Evolutionary conservation across 768 basidiomycete species (phyloP).

Genomic region (Pleurotus platypus): DNA sequence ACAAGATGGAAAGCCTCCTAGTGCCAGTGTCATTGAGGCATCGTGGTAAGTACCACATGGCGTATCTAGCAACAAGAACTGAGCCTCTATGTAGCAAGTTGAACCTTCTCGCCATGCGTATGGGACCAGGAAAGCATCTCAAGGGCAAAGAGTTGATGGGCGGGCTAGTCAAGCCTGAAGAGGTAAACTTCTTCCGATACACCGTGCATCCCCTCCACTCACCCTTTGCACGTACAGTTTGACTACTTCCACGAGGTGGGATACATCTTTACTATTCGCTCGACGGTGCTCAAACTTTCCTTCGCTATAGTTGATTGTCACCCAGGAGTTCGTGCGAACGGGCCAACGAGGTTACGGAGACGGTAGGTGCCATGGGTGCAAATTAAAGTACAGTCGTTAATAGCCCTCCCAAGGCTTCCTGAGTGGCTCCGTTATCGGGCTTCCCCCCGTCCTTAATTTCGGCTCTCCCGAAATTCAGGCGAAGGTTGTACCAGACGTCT

Average conservation of each 20-base stretch:
- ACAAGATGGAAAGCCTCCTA: slow-evolving; percentile 66
- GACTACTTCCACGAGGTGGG: slow-evolving; percentile 85
- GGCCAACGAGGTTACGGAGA: slow-evolving; percentile 81
- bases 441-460: slow-evolving; percentile 90
- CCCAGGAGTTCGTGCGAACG: slow-evolving; percentile 75
- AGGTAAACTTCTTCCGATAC: slow-evolving; percentile 26
- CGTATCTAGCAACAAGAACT: neutral
- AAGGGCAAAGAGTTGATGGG: slow-evolving; percentile 78
- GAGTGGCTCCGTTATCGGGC: slow-evolving; percentile 79
- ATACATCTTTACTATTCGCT: neutral
- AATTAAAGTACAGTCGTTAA: too few species aligned
- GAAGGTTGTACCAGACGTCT: slow-evolving; percentile 61
- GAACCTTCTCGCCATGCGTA: slow-evolving; percentile 85
- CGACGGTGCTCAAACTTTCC: neutral
- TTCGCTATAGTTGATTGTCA: slow-evolving; percentile 62
- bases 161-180: slow-evolving; percentile 80
- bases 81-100: slow-evolving; percentile 27
- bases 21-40: slow-evolving; percentile 53
- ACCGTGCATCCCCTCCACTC: neutral
- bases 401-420: slow-evolving; percentile 41
- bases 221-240: slow-evolving; percentile 38
- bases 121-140: slow-evolving; percentile 93
- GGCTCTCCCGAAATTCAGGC: slow-evolving; percentile 61
- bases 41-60: slow-evolving; percentile 47
- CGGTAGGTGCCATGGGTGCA: slow-evolving; percentile 34